Evolutionary conservation across 176 grass and related monocot genomes (phyloP), one percentile per base, ranked within the genome.

Genomic region (Luzula sylvatica): DNA sequence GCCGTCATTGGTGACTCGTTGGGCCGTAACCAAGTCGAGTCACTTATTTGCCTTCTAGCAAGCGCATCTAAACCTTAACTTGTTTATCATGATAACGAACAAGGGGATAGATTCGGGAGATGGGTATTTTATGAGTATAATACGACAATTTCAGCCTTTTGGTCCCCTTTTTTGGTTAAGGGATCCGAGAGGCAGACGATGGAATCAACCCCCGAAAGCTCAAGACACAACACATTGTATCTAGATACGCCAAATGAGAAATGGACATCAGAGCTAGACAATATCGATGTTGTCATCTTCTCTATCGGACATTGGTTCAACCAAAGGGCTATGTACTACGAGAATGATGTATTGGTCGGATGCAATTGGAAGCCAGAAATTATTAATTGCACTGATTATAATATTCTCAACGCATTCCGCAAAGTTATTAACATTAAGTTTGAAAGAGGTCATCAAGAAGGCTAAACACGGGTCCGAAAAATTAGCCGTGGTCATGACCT

Each of bases 1-100:
- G 40, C 14, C 8, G 8, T 45, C 14, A 45, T 8, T 9, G 40
- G 40, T 14, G 40, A 45, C 14, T 45, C 8, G 40, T 45, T 45
- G 11, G 14, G 11, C 14, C 40, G 40, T 9, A 45, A 88, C 70
- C 83, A 88, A 8, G 72, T 88, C 78, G 78, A 88, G 66, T 88
- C 83, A 0, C 58, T 88, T 24, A 48, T 88, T 60, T 88, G 83
- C 74, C 70, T 88, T 29, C 8, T 88, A n/a, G n/a, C n/a, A n/a
- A n/a, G n/a, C n/a, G n/a, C n/a, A n/a, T n/a, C n/a, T n/a, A n/a
- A n/a, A n/a, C n/a, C n/a, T n/a, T n/a, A n/a, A 0, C 16, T 42
- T 14, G 65, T 53, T 24, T 14, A 53, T 15, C 55, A 48, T 5
- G 8, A 55, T 40, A 12, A 20, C 18, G 46, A 14, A 55, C n/a